These are phyloP conservation scores for Madurella mycetomatis DNA, from an alignment of 2,329 filamentous ascomycete genomes.

Conservation along the genomic window DNA sequence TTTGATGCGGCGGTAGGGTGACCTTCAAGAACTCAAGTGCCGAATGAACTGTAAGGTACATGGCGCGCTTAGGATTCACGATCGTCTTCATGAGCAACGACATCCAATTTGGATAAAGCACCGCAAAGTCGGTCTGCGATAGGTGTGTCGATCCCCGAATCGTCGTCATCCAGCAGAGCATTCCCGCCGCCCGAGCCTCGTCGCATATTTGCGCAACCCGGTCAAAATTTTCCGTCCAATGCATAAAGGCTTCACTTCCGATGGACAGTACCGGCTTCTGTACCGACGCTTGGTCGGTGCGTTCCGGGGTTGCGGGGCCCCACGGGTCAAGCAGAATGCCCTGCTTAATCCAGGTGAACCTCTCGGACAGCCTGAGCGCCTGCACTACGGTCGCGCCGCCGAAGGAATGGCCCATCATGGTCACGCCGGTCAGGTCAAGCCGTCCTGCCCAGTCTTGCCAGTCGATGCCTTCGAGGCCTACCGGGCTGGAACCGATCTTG, in stretches of 20 bases:
- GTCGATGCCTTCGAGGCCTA: conserved; percentile 50
- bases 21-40: conserved; percentile 58
- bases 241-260: conserved; percentile 66
- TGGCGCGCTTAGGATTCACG: conserved; percentile 57
- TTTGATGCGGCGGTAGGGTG: conserved; percentile 45
- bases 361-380: conserved; percentile 49
- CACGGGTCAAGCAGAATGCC: conserved; percentile 65
- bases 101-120: conserved; percentile 58
- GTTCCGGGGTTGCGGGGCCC: conserved; percentile 47
- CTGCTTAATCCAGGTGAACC: conserved; percentile 54
- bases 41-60: conserved; percentile 59
- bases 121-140: conserved; percentile 61
- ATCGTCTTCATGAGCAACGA: conserved; percentile 58
- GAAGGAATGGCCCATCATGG: conserved; percentile 62
- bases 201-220: conserved; percentile 52
- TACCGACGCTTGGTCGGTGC: conserved; percentile 37
- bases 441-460: conserved; percentile 55
- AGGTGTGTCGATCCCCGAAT: conserved; percentile 60
- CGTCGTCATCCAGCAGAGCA: conserved; percentile 47
- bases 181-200: conserved; percentile 47
- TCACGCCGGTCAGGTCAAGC: conserved; percentile 54
- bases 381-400: conserved; percentile 62
- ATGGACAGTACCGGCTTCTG: conserved; percentile 57
- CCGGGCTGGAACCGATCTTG: conserved; percentile 55
- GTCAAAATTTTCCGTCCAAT: conserved; percentile 62